Base-by-base conservation (phyloP, 345 rosid species). In the Salix udensis region DNA sequence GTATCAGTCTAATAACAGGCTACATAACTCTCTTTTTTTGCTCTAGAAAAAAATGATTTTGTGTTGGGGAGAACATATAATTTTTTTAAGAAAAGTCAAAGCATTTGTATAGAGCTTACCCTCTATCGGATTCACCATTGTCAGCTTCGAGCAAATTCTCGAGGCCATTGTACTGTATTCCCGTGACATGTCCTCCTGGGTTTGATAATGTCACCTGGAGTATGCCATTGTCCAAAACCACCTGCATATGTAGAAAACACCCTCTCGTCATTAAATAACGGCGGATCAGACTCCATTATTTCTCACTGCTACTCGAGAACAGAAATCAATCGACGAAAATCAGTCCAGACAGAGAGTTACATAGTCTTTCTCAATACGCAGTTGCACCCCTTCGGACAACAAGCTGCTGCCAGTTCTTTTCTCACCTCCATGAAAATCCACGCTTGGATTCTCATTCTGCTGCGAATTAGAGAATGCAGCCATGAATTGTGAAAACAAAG, bases 101-200 rank as follows among this genome's bases (percentile, higher is more conserved):
- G 11, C 23, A 14, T n/a, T 23, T 50, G 19, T 2, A 26, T 1
- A 12, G 21, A 13, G n/a, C 30, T 6, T 77, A 73, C 81, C 81
- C 81, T 78, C 81, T 72, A n/a, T 78, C 30, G 4, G 30, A 9
- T 28, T 72, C 76, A 7, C n/a, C 12, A 10, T 73, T 78, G 21
- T 30, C 39, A 30, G 68, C 60, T 67, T 78, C 81, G 10, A 78
- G 77, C 81, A 78, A 58, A 67, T 78, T 78, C 40, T 68, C 30
- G 48, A 78, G 24, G 65, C 81, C 81, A 55, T 55, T 28, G 81
- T 78, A 78, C 71, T 67, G 81, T 50, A 78, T 70, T 65, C 81
- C 81, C 31, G 68, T 61, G 68, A 78, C 19, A 48, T 9, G n/a
- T 28, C 81, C 81, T 19, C 65, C 76, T 7, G 77, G 82, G 2